Conservation (phyloP, 1,139 yeast genomes). For the Magnusiomyces fungicola region DNA sequence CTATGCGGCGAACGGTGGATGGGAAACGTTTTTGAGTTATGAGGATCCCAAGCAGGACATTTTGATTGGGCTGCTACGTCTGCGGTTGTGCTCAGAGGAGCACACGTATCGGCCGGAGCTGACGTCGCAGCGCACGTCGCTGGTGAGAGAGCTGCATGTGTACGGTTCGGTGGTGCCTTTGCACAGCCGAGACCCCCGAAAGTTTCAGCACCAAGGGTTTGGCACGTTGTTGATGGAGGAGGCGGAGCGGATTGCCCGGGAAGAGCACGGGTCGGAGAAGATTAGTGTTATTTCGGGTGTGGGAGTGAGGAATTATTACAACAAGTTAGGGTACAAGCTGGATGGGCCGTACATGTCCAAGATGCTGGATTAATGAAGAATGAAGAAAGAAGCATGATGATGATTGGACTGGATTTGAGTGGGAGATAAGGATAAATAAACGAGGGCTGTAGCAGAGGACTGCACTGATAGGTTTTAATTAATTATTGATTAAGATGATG, state of each 20-base stretch:
- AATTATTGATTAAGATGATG: too few relatives aligned
- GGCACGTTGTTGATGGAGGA: constrained; percentile 98
- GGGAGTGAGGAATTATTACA: constrained; percentile 94
- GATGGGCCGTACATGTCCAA: constrained; percentile 98
- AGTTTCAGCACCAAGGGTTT: constrained; percentile 98
- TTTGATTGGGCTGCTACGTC: constrained; percentile 78
- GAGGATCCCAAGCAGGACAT: constrained; percentile 98
- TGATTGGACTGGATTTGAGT: too few relatives aligned
- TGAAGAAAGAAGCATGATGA: too few relatives aligned
- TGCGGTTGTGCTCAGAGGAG: constrained; percentile 83
- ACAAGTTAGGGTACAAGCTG: constrained; percentile 78
- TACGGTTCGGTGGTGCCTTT: constrained; percentile 96
- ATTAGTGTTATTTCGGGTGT: constrained; percentile 95
- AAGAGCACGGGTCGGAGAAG: constrained; percentile 89
- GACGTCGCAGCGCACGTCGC: constrained; percentile 74
- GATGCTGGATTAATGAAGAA: constrained; percentile 27
- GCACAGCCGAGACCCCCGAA: constrained; percentile 95
- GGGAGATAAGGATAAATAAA: too few relatives aligned
- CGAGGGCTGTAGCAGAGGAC: too few relatives aligned
- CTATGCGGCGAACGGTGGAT: constrained; percentile 95
- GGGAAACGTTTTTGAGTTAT: constrained; percentile 95
- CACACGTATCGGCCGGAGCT: constrained; percentile 89
- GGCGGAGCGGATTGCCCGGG: constrained; percentile 90
- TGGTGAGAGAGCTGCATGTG: constrained; percentile 93
- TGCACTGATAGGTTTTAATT: too few relatives aligned